Base-by-base conservation (phyloP, 768 basidiomycete genomes). In the Suillus variegatus region DNA sequence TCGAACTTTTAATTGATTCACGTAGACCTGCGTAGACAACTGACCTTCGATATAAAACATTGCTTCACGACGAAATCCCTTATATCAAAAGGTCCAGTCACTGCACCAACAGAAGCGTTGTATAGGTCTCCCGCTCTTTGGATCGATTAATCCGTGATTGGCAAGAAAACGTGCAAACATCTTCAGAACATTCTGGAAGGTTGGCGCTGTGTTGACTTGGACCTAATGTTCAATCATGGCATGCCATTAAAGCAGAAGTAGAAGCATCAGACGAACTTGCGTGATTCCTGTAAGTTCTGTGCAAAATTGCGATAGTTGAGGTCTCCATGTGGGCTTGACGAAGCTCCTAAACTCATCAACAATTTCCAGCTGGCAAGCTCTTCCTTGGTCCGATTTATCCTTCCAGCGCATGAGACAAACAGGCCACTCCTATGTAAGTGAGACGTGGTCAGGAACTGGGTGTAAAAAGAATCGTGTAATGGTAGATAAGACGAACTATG, bases 11-110 rank as follows among this genome's bases (percentile, higher is more conserved):
- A n/a, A n/a, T 46, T 36, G 63, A 63, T 65, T 28, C 60, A 64
- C 60, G 38, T 54, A n/a, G 54, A 46, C 8, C 43, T 58, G 64
- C 63, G 41, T 40, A 64, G 68, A 64, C 65, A 65, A 79, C 81
- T 68, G 63, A 89, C 90, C 75, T 88, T 86, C 57, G 93, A 94
- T 70, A 95, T 92, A 75, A 93, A 94, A 73, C 90, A 94, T 75
- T 95, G 93, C 75, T 95, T 95, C 58, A 92, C 87, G 64, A 94
- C 86, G 70, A 95, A 94, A 77, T 95, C 91, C 67, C 91, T 84
- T 58, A 95, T 76, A 75, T 94, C 93, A 70, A 86, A 94, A 18
- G 93, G 92, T 3, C 93, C 92, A n/a, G 73, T 94, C 93, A 62
- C 85, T 89, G 75, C 90, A 93, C 91, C 91, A 93, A 74, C 88